Percentiles rank a stretch among this genome's conserved stretches.
Conservation (phyloP, 352 stramenopile genomes). For the Phytophthora ramorum region DNA sequence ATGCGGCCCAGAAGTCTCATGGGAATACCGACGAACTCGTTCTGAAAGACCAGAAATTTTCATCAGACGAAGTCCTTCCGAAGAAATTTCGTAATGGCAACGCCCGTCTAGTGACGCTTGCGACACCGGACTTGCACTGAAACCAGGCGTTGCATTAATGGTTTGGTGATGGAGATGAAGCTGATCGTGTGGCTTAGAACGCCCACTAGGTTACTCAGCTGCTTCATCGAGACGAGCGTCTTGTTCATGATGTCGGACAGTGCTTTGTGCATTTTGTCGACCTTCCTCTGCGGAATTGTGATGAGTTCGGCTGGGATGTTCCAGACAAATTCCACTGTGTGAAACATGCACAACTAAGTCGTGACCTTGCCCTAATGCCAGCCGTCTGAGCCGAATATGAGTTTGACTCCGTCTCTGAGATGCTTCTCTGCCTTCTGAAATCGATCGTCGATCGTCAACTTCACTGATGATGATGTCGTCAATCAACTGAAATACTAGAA, state of each 20-base stretch:
- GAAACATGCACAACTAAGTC: background rate
- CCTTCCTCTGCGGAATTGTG: conserved; percentile 9
- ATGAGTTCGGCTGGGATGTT: conserved; percentile 3
- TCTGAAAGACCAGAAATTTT: conserved; percentile 2
- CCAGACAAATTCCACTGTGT: conserved; percentile 13
- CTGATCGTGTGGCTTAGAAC: conserved; percentile 8
- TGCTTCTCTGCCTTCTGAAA: conserved; percentile 7
- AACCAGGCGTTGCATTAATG: conserved; percentile 9
- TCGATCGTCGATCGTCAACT: conserved; percentile 1
- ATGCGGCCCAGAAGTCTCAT: background rate
- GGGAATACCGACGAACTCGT: conserved; percentile 1
- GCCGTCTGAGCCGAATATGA: conserved; percentile 15
- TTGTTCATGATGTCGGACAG: background rate
- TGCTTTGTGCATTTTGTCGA: background rate
- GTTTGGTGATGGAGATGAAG: conserved; percentile 10
- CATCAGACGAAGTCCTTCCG: background rate
- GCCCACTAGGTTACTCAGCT: conserved; percentile 1
- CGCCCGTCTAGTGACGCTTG: background rate
- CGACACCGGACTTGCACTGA: background rate
- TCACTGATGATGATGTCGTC: conserved; percentile 12
- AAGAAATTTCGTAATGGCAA: background rate
- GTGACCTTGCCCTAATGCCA: conserved; percentile 14
- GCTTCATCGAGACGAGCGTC: background rate
- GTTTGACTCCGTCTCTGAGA: conserved; percentile 15
- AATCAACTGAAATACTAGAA: conserved; percentile 10